A percentile compares a stretch with the other conserved stretches of the same genome.
phyloP scores from a whole-genome alignment of 768 basidiomycete genomes.

The Suillus spraguei region DNA sequence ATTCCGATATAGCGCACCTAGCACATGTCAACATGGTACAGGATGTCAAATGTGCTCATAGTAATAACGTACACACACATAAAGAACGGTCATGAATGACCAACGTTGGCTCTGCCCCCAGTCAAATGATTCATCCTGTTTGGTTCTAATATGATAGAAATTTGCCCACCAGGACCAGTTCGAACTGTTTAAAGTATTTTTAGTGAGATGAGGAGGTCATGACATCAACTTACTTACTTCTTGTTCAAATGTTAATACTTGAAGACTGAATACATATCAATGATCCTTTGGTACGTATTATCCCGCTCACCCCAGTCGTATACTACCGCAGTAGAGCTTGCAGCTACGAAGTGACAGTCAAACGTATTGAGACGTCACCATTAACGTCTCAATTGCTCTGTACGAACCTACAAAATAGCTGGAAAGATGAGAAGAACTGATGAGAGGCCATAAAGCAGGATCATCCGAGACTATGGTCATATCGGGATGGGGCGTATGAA shows the following conservation, averaged over 20 bases:
- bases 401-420: background rate
- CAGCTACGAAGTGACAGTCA: background rate
- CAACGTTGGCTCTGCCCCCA: background rate
- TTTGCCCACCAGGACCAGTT: background rate
- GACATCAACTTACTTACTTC: background rate
- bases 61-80: background rate
- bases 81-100: background rate
- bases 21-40: background rate
- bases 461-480: background rate
- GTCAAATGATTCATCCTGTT: background rate
- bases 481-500: background rate
- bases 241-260: background rate
- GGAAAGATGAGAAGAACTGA: background rate
- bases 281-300: background rate
- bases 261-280: background rate
- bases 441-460: too few relatives aligned
- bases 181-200: background rate
- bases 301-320: background rate
- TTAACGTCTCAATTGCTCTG: background rate
- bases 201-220: background rate
- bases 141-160: background rate
- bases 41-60: background rate
- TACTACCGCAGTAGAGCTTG: background rate
- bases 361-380: background rate
- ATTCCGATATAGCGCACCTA: background rate